These are phyloP conservation scores for Ophiognomonia clavigignenti-juglandacearum DNA, from an alignment of 2,329 filamentous ascomycete genomes.

Conservation along the genomic window DNA sequence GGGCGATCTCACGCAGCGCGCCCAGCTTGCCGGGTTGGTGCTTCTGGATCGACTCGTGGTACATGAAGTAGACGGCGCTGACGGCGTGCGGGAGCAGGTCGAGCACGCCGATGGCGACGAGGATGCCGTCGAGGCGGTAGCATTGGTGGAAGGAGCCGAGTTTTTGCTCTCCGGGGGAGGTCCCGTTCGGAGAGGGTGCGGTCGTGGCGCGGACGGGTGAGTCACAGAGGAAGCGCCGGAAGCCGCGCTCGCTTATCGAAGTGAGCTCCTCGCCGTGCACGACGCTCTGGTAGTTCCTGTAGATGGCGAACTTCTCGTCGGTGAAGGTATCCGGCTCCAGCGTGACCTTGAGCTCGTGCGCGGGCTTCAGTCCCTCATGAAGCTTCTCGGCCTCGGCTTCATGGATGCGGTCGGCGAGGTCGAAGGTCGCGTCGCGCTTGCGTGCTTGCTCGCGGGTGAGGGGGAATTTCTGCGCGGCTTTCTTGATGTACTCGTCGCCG, in stretches of 20 bases:
- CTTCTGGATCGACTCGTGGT: slow-evolving; percentile 67
- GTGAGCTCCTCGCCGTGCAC: slow-evolving; percentile 64
- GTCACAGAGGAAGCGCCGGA: slow-evolving; percentile 68
- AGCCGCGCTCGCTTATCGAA: slow-evolving; percentile 56
- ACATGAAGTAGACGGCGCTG: slow-evolving; percentile 80
- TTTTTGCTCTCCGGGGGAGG: slow-evolving; percentile 43
- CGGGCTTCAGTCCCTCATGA: slow-evolving; percentile 56
- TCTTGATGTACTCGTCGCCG: slow-evolving; percentile 62
- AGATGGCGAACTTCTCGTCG: slow-evolving; percentile 70
- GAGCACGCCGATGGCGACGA: slow-evolving; percentile 72
- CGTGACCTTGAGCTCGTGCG: slow-evolving; percentile 63
- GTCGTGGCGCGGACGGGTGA: slow-evolving; percentile 57
- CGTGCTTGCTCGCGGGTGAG: slow-evolving; percentile 61
- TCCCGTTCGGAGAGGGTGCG: slow-evolving; percentile 40
- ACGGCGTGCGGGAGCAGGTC: slow-evolving; percentile 73
- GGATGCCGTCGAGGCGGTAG: slow-evolving; percentile 69
- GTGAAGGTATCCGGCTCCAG: slow-evolving; percentile 68
- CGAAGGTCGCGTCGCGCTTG: slow-evolving; percentile 62
- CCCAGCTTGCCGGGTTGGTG: slow-evolving; percentile 71
- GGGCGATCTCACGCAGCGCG: slow-evolving; percentile 65
- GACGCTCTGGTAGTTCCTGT: slow-evolving; percentile 67
- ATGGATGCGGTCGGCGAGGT: slow-evolving; percentile 62
- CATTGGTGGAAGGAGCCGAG: slow-evolving; percentile 79
- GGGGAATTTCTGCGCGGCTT: slow-evolving; percentile 60
- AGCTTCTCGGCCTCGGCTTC: slow-evolving; percentile 57